A percentile compares a stretch with the other conserved stretches of the same genome.
phyloP scores from a whole-genome alignment of 768 basidiomycete genomes.

The Lactarius evosmus region DNA sequence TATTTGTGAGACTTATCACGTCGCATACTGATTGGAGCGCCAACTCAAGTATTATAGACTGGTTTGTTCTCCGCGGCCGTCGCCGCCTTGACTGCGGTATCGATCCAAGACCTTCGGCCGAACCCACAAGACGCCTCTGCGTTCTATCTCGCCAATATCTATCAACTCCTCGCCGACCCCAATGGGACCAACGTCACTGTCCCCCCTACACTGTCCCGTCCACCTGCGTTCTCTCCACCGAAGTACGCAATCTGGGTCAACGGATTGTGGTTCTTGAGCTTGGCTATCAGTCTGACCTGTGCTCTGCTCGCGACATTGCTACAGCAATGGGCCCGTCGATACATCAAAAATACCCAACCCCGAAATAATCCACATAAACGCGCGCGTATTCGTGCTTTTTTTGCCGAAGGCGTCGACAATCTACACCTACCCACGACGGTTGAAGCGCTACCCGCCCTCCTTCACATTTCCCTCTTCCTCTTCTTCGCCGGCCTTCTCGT shows the following conservation, averaged over 20 bases:
- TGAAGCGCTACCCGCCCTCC: constrained; percentile 9
- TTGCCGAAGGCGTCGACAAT: not conserved
- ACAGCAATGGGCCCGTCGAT: constrained; percentile 7
- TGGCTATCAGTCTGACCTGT: not conserved
- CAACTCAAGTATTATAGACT: no score
- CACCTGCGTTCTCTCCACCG: not conserved
- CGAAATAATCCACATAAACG: not conserved
- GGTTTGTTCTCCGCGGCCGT: not conserved
- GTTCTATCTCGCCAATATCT: not conserved
- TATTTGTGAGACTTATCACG: not conserved
- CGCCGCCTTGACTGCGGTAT: not conserved
- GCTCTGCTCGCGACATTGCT: constrained; percentile 5
- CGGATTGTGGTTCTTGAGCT: constrained; percentile 9
- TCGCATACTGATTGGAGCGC: no score
- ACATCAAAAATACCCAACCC: not conserved
- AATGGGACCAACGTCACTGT: not conserved
- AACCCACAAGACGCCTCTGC: not conserved
- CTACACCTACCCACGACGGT: not conserved
- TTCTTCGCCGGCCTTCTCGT: constrained; percentile 17
- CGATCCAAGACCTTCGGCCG: not conserved
- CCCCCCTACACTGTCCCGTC: not conserved
- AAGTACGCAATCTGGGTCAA: not conserved
- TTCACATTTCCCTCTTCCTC: constrained; percentile 16
- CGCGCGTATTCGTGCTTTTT: constrained; percentile 1
- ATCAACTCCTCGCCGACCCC: not conserved